Conservation (phyloP, 1,284 basidiomycete genomes). For the Hemileia vastatrix region DNA sequence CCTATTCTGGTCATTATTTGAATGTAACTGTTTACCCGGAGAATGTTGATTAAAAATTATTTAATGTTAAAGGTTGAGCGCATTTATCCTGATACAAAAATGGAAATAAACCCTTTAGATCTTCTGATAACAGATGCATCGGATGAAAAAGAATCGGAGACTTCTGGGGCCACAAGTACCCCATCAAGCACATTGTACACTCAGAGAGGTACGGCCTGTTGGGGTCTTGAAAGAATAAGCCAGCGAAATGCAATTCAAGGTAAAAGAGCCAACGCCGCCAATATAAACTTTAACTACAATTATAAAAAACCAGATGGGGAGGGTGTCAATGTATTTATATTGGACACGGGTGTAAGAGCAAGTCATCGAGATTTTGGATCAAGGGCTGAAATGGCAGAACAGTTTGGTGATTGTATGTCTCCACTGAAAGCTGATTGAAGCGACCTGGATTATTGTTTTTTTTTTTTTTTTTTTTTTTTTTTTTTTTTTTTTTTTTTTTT, state of each 20-base stretch:
- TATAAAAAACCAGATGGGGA: slow-evolving; percentile 12
- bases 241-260: neutral
- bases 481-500: neutral
- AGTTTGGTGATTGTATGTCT: slow-evolving; percentile 22
- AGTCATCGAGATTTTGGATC: slow-evolving; percentile 12
- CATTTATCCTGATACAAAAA: slow-evolving; percentile 4
- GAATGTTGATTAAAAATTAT: neutral
- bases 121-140: neutral
- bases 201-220: slow-evolving; percentile 19
- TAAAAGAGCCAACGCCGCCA: neutral
- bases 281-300: slow-evolving; percentile 11
- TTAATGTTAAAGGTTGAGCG: slow-evolving; percentile 1
- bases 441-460: no score
- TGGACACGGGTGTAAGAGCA: slow-evolving; percentile 14
- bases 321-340: slow-evolving; percentile 10
- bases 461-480: no score
- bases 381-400: slow-evolving; percentile 14
- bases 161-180: neutral
- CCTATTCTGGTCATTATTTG: neutral
- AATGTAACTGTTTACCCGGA: neutral
- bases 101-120: slow-evolving; percentile 3
- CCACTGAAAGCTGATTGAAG: no score
- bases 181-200: no score
- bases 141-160: neutral
- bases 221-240: slow-evolving; percentile 16